Base-by-base conservation (phyloP, 78 protist genomes). In the Corallochytrium limacisporum region DNA sequence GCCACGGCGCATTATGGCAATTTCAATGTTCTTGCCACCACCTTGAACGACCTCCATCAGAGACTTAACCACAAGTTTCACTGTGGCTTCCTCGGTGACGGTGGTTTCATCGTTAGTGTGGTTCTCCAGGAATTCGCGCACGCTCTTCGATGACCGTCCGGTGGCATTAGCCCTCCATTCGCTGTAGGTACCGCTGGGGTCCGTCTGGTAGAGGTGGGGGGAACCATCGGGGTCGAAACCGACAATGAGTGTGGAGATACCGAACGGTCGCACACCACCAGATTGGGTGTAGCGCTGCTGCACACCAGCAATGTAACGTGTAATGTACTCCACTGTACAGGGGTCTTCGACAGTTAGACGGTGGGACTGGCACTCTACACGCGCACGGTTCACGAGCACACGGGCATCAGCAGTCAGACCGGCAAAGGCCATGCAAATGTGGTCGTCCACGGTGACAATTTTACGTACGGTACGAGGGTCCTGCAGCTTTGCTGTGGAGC, bases 231-330 rank as follows among this genome's bases (percentile, higher is more conserved):
- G 46, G 66, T 93, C 94, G 44, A 90, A 88, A 33, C 98, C 99
- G 13, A 83, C 86, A 37, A 97, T 85, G 40, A 97, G 77, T 6
- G 92, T 78, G 16, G 97, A 80, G 33, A 97, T 82, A 31, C 99
- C 99, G 54, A 94, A 95, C 18, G 99, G 99, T 15, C 99, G 83
- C 51, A 85, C 89, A 15, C 99, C 99, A 46, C 94, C 95, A 48
- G 89, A 57, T 62, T 95, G 98, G 10, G 99, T 97, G 87, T 91
- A 95, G 53, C 22, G 9, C 79, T 89, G 96, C 66, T 92, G 91
- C 28, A 84, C 65, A 29, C 89, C 83, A 10, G 98, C 96, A 42
- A 96, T 74, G 83, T 74, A 84, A 15, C 93, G 75, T 1, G 96
- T 55, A 15, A 93, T 70, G 74, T 87, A 89, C 47, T 88, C 97